Evolutionary conservation across 768 basidiomycete genomes (phyloP), one percentile per base, ranked within the genome.

Genomic region (Fibroporia radiculosa): DNA sequence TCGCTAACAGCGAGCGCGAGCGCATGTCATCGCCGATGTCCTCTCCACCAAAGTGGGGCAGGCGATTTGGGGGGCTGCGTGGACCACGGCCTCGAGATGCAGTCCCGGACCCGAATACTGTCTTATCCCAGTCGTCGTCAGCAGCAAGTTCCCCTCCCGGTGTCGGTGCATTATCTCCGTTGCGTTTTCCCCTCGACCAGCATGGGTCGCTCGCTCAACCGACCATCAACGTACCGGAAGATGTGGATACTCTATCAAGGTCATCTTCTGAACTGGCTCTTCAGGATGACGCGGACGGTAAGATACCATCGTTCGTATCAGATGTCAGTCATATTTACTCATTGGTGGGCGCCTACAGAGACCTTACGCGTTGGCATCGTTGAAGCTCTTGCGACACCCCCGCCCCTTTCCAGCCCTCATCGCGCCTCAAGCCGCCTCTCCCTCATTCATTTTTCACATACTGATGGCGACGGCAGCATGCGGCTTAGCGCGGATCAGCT

Each of bases 321-420:
- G 35, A 12, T 7, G 8, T 8, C 19, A 36, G 33, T 20, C 46
- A 40, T 35, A 2, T 40, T 20, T 25, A 16, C 44, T 49, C 34
- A 54, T 42, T 23, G 19, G 11, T 32, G 11, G 6, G 24, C 7
- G 27, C 34, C 47, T 44, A 6, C 52, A 80, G 78, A 70, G 40
- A 44, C 62, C 13, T 66, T 76, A 54, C 73, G 77, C 31, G 57
- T 80, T 23, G 74, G 77, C 19, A 56, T 65, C 25, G 65, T 81
- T 5, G 77, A 75, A 48, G 70, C 76, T 0, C 57, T 70, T 3
- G 59, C 66, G 8, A 80, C 76, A 1, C 80, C 79, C 0, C 64
- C 72, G 8, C 62, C 69, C n/a, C 63, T 66, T 12, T 51, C 60
- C 2, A 56, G 62, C 3, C 62, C 68, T 23, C 66, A 67, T 37